Evolutionary conservation across 2,329 filamentous ascomycete species (phyloP), one percentile per base, ranked within the genome.

Genomic region (Lithohypha guttulata): DNA sequence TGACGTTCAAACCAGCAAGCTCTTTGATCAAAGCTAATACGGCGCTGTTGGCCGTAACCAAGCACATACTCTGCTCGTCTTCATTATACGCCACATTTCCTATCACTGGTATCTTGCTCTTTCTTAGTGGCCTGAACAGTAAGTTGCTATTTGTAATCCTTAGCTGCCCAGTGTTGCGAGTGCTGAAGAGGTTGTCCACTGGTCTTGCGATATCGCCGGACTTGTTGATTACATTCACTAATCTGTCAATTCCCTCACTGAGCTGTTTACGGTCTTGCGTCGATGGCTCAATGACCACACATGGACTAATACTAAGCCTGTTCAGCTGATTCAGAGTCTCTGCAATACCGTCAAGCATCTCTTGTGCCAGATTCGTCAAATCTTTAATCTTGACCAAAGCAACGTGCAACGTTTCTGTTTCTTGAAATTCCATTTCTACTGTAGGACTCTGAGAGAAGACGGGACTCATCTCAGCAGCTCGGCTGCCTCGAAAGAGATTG

Each of bases 321-420:
- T 78, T 75, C 34, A 98, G 75, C 57, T 94, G 89, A 20, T 79
- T 79, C 27, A 98, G 62, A 0, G 91, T 96, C 56, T 80, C 77
- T 4, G 81, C 84, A 42, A 96, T 76, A 1, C 85, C 87, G 31
- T 71, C 62, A 8, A 96, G 57, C 0, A 76, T 82, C 2, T 66
- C 61, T 43, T 86, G 73, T 51, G 83, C 71, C 32, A 93, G 70
- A 2, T 68, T 60, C 51, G 93, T 79, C 0, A 85, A 80, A 29
- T 74, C 72, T 38, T 81, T 75, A 39, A 98, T 69, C 60, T 93
- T 94, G 48, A 95, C 78, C 41, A 98, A 65, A 11, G 91, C 87
- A 42, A 94, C 69, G 58, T 94, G 84, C 13, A 83, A 59, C 22
- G 64, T 66, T 47, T 73, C 68, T 2, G 55, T 36, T n/a, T 51